Conservation (phyloP, 164 flowering plant genomes). For the Dillenia turbinata region DNA sequence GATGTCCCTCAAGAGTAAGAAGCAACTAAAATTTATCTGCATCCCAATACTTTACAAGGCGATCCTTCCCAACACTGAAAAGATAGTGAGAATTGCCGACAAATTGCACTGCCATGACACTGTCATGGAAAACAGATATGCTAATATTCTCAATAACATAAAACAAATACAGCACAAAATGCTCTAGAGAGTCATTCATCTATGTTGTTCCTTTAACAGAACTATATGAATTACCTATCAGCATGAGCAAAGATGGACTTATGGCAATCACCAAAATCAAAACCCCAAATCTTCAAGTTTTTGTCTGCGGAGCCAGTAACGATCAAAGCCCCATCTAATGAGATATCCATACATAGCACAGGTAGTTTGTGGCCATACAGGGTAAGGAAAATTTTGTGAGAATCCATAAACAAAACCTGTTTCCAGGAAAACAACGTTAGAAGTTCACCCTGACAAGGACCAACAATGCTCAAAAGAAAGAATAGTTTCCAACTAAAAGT, state of each 20-base stretch:
- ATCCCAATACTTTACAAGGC: conserved; percentile 94
- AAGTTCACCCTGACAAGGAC: too few relatives aligned
- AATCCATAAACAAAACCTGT: conserved; percentile 83
- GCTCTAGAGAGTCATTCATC: too few relatives aligned
- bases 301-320: conserved; percentile 96
- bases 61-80: conserved; percentile 94
- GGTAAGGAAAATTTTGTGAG: conserved; percentile 65
- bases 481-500: too few relatives aligned
- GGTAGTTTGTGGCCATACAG: conserved; percentile 91
- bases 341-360: conserved; percentile 87
- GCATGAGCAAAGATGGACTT: conserved; percentile 94
- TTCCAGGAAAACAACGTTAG: too few relatives aligned
- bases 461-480: too few relatives aligned
- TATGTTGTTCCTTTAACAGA: too few relatives aligned
- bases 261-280: conserved; percentile 97
- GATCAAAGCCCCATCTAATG: conserved; percentile 86
- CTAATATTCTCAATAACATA: too few relatives aligned
- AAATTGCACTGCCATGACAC: conserved; percentile 90
- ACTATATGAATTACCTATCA: conserved; percentile 54
- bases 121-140: conserved; percentile 29
- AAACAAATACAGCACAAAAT: too few relatives aligned
- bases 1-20: conserved; percentile 95
- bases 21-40: conserved; percentile 97
- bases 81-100: conserved; percentile 87
- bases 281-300: conserved; percentile 95